These are phyloP conservation scores for Candida loeiensis DNA, from an alignment of 805 yeast species.

Conservation along the genomic window DNA sequence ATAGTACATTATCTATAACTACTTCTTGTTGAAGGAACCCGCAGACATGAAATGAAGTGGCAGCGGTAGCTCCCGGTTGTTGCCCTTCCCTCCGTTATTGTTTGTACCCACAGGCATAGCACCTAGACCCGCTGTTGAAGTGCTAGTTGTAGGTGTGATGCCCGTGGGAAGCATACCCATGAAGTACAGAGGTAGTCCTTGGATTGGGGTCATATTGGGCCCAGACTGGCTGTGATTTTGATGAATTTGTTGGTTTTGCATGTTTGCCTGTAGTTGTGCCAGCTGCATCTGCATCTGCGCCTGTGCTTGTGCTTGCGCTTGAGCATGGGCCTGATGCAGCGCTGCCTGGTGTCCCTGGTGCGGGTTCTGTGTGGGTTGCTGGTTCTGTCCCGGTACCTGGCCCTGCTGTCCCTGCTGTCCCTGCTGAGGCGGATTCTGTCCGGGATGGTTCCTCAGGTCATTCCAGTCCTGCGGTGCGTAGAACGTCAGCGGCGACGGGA, in stretches of 20 bases:
- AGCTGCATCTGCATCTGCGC: slow-evolving; percentile 19
- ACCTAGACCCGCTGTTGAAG: slow-evolving; percentile 17
- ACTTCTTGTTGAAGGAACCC: slow-evolving; percentile 8
- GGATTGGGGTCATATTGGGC: slow-evolving; percentile 29
- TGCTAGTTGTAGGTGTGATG: slow-evolving; percentile 13
- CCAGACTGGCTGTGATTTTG: slow-evolving; percentile 9
- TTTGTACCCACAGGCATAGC: slow-evolving; percentile 8
- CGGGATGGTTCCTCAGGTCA: slow-evolving; percentile 9
- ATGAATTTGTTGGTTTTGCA: slow-evolving; percentile 11
- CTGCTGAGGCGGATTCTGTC: slow-evolving; percentile 3
- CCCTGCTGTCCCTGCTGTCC: background rate
- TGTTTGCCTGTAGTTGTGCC: slow-evolving; percentile 20
- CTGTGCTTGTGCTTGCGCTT: slow-evolving; percentile 12
- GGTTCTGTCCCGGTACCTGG: background rate
- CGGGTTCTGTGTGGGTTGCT: background rate
- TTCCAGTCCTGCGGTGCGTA: slow-evolving; percentile 55
- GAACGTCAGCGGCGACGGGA: slow-evolving; percentile 78
- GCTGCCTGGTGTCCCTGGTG: background rate
- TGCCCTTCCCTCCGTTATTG: slow-evolving; percentile 10
- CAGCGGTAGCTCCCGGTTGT: slow-evolving; percentile 14
- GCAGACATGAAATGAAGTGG: slow-evolving; percentile 22
- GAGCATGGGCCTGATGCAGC: slow-evolving; percentile 1
- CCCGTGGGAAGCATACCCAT: slow-evolving; percentile 31
- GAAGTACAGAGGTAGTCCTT: slow-evolving; percentile 35
- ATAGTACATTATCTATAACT: slow-evolving; percentile 2